Evolutionary conservation across 345 rosid genomes (phyloP), one percentile per base, ranked within the genome.

Genomic region (Hibiscus tridactylites): DNA sequence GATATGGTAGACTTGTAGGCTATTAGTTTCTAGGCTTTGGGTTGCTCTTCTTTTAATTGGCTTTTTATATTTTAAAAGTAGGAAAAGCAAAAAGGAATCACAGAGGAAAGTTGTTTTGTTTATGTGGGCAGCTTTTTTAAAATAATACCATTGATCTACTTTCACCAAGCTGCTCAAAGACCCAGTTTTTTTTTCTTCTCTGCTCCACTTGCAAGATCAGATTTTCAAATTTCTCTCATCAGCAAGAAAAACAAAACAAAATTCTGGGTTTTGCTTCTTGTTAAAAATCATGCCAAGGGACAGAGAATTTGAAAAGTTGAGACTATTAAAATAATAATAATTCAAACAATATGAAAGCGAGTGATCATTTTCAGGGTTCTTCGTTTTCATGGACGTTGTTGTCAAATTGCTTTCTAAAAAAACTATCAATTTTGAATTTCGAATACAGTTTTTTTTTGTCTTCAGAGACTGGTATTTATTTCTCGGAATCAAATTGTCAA

Each of bases 101-200:
- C 67, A 49, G 65, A 17, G 35, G 61, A 75, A 79, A 73, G 77
- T n/a, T 13, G 57, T 47, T 67, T 6, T 37, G 8, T 52, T 69
- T 17, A 46, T 37, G 68, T 76, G 80, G 69, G 64, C 57, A 68
- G 61, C 47, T 59, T 61, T 39, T 19, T 19, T 1, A 11, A 29
- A 52, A 49, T 8, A 62, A 3, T 3, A 33, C 21, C 11, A 62
- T 9, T 62, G 24, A 16, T 62, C 26, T 33, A 39, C 50, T 37
- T 24, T 21, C 61, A 57, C 9, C 16, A 57, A 21, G 31, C 31
- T 9, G 61, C 0, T 57, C 61, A 24, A 3, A 9, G 61, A 9
- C 31, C 26, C 59, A 54, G 26, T 9, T 10, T 21, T 54, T 31
- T 31, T 5, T 31, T 5, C 21, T 24, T 21, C 60, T 53, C 17